Evolutionary conservation across 352 stramenopile genomes (phyloP).

Genomic region (Globisporangium alternatum): DNA sequence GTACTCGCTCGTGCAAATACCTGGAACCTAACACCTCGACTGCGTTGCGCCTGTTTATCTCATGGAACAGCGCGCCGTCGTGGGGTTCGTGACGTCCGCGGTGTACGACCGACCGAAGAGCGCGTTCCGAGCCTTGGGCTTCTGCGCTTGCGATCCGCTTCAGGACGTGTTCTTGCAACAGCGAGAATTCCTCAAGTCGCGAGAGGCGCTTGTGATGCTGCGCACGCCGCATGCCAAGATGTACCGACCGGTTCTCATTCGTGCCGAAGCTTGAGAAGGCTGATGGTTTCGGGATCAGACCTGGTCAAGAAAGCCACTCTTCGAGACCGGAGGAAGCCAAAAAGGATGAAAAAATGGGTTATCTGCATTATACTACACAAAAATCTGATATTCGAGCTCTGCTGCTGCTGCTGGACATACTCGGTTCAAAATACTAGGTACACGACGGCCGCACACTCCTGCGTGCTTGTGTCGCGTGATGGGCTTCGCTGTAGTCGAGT

Average conservation of each 20-base stretch:
- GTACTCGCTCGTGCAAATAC: background rate
- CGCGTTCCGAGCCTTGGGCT: conserved; percentile 56
- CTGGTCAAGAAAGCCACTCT: background rate
- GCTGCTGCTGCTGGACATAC: conserved; percentile 7
- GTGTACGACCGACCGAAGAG: conserved; percentile 79
- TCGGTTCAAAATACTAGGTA: conserved; percentile 18
- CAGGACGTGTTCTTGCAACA: conserved; percentile 53
- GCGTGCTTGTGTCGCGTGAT: conserved; percentile 4
- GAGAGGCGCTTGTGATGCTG: conserved; percentile 46
- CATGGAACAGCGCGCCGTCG: conserved; percentile 28
- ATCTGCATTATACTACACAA: conserved; percentile 23
- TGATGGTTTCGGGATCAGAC: background rate
- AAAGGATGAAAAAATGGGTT: conserved; percentile 2
- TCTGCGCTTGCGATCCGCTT: conserved; percentile 60
- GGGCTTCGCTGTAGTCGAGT: background rate
- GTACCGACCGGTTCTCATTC: conserved; percentile 37
- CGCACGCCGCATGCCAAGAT: conserved; percentile 43
- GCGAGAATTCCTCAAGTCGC: background rate
- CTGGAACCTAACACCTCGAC: background rate
- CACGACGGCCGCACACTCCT: conserved; percentile 1
- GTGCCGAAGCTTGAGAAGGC: conserved; percentile 1
- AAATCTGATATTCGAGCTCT: conserved; percentile 14
- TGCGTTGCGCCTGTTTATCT: background rate
- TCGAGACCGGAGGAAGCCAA: conserved; percentile 6
- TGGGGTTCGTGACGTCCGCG: conserved; percentile 70